A percentile compares a stretch with the other conserved stretches of the same genome.
These are phyloP conservation scores for Hypsizygus marmoreus DNA, from an alignment of 768 basidiomycete species.

Conservation along the genomic window DNA sequence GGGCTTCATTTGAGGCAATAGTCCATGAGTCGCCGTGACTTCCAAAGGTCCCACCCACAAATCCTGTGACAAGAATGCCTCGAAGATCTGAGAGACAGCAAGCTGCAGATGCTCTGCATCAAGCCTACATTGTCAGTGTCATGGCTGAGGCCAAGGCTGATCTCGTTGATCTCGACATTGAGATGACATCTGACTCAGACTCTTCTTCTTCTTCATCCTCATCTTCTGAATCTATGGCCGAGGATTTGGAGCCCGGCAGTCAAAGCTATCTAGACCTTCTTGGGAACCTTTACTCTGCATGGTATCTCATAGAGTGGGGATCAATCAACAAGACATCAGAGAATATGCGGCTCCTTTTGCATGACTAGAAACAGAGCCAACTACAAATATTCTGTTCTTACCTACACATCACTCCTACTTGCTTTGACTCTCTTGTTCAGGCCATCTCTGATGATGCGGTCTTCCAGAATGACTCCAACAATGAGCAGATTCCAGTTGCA, in stretches of 20 bases:
- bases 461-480: slow-evolving; percentile 19
- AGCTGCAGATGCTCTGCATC: not conserved
- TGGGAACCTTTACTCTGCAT: not conserved
- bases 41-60: no score
- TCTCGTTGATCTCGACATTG: not conserved
- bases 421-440: slow-evolving; percentile 4
- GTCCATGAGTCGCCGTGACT: no score
- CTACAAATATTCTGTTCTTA: slow-evolving; percentile 5
- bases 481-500: slow-evolving; percentile 13
- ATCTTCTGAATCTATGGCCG: no score
- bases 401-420: not conserved
- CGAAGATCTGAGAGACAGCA: no score
- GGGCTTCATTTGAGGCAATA: no score
- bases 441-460: slow-evolving; percentile 1
- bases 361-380: not conserved
- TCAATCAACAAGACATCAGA: not conserved
- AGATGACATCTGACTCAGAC: not conserved
- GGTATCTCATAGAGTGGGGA: not conserved
- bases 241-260: no score
- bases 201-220: no score
- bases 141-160: not conserved
- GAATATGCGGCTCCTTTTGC: slow-evolving; percentile 2
- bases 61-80: no score
- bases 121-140: not conserved
- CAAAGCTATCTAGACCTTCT: no score